phyloP scores from a whole-genome alignment of 2,329 filamentous ascomycete genomes.

The Colletotrichum gloeosporioides region DNA sequence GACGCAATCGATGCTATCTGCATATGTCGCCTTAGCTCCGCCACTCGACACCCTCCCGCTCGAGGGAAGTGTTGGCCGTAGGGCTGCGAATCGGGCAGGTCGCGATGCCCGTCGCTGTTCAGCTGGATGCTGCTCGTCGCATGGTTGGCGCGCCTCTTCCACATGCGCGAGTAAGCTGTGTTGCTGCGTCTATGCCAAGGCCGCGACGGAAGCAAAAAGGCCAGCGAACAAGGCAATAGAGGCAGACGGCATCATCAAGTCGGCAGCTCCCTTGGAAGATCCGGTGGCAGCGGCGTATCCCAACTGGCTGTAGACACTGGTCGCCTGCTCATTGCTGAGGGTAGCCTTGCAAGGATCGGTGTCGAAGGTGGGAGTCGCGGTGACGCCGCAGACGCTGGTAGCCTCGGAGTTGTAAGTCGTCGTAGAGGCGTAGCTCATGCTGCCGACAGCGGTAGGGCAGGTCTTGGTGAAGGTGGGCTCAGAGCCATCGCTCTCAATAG shows the following conservation, averaged over 20 bases:
- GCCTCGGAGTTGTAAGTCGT: slow-evolving; percentile 18
- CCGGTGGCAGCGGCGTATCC: slow-evolving; percentile 14
- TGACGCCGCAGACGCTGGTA: slow-evolving; percentile 20
- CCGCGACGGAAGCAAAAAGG: neutral
- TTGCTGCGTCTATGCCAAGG: neutral
- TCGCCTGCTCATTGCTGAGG: slow-evolving; percentile 13
- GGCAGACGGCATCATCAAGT: neutral
- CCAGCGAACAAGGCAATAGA: neutral
- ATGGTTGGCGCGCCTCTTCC: neutral
- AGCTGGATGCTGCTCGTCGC: neutral
- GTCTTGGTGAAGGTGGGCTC: slow-evolving; percentile 19
- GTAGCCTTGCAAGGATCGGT: slow-evolving; percentile 17
- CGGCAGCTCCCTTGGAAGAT: slow-evolving; percentile 7
- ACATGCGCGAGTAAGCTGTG: neutral
- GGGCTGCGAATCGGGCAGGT: slow-evolving; percentile 9
- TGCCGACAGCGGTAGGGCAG: slow-evolving; percentile 14
- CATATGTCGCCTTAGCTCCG: neutral
- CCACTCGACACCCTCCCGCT: neutral
- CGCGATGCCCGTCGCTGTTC: neutral
- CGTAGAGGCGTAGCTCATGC: slow-evolving; percentile 15
- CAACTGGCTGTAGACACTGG: slow-evolving; percentile 13
- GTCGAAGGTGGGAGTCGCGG: slow-evolving; percentile 17
- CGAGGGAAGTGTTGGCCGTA: neutral
- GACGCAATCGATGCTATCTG: neutral
- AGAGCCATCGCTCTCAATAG: slow-evolving; percentile 7